Evolutionary conservation across 768 basidiomycete species (phyloP).

Genomic region (Lactarius indigo): DNA sequence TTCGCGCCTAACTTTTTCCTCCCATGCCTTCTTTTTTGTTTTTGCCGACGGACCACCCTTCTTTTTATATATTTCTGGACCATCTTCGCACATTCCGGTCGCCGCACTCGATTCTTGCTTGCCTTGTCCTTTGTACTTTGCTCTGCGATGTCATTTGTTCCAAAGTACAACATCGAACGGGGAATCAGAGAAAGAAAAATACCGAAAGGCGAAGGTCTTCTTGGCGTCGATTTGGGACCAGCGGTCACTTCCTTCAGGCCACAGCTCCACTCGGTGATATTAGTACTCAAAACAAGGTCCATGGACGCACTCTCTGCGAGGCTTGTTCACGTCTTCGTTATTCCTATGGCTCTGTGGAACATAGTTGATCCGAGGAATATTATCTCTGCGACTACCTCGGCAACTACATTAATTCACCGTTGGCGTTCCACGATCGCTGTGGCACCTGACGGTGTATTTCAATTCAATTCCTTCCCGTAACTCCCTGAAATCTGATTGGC

Average conservation of each 20-base stretch:
- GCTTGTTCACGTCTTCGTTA: neutral
- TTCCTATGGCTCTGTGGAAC: neutral
- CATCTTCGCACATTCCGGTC: neutral
- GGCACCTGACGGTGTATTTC: neutral
- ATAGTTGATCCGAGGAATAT: neutral
- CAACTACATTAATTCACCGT: neutral
- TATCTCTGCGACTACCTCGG: neutral
- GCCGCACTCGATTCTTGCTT: neutral
- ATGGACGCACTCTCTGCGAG: neutral
- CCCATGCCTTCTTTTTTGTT: neutral
- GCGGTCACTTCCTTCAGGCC: neutral
- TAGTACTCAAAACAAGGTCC: neutral
- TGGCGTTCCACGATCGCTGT: neutral
- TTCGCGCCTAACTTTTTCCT: neutral
- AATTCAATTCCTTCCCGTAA: neutral
- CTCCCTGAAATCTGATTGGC: neutral
- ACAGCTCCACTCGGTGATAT: neutral
- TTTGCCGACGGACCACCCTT: neutral
- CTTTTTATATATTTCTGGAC: neutral
- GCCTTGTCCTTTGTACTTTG: neutral
- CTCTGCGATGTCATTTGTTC: neutral
- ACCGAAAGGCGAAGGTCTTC: neutral
- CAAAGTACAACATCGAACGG: neutral
- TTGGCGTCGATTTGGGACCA: neutral
- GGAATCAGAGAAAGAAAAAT: neutral